Base-by-base conservation (phyloP, 2,329 filamentous ascomycete genomes). In the Aureobasidium vineae region DNA sequence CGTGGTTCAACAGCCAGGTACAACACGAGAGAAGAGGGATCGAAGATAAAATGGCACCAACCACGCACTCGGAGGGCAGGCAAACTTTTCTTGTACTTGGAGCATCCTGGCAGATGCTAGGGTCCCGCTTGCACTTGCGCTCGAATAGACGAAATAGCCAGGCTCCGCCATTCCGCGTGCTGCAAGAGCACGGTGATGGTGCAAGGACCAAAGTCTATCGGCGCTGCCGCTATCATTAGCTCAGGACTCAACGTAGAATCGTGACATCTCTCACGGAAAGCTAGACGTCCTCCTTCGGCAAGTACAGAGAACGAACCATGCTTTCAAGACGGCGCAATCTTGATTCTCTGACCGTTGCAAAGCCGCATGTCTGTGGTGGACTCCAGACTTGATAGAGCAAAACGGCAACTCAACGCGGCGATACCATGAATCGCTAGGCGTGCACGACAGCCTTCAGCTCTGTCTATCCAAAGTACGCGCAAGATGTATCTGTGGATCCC, bases 41-140 rank as follows among this genome's bases (percentile, higher is more conserved):
- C 41, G 28, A 23, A 49, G 28, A 36, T 13, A 10, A 16, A 47
- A 36, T 38, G 31, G 2, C 49, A 45, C 19, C 56, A 59, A 28
- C 53, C 56, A 59, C 15, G n/a, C 40, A 23, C 7, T 33, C 21
- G 13, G 40, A 36, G 26, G 43, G 57, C 23, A 49, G 54, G 13
- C 57, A 61, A 21, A 61, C 41, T 49, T 61, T 61, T 61, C 41
- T 61, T 61, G 57, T 61, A 61, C 28, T 36, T n/a, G 57, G 19
- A 49, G 16, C 28, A 61, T 23, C 57, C 57, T 49, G 47, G 57
- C 23, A 21, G 21, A 21, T 59, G n/a, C 40, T 43, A 49, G 43
- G 57, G 41, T 38, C 43, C 57, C 43, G 57, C 57, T 49, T 61
- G n/a, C 41, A 36, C 28, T 49, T 61, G n/a, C 36, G 54, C 26